Conservation (phyloP, 2,329 filamentous ascomycete species). For the Aspergillus aculeatinus region DNA sequence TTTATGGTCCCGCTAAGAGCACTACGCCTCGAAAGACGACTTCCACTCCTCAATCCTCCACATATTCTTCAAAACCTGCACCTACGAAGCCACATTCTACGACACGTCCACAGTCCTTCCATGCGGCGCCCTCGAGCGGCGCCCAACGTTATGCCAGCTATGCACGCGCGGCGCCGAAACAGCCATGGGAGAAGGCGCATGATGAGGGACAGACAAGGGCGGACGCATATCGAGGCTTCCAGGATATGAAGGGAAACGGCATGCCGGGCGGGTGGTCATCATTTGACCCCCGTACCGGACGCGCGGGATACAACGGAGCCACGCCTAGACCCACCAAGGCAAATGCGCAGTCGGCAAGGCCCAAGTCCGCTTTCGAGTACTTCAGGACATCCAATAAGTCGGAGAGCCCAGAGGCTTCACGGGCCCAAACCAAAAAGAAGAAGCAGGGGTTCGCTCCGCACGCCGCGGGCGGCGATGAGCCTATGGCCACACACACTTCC, state of each 20-base stretch:
- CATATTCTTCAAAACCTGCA: conserved; percentile 26
- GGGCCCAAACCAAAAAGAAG: conserved; percentile 48
- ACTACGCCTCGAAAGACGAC: conserved; percentile 31
- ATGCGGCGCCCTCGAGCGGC: conserved; percentile 36
- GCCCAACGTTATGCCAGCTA: conserved; percentile 44
- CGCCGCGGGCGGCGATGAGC: conserved; percentile 61
- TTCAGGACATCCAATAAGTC: conserved; percentile 34
- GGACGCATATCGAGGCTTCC: conserved; percentile 46
- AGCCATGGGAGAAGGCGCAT: conserved; percentile 38
- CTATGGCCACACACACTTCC: conserved; percentile 54
- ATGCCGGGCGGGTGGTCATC: conserved; percentile 36
- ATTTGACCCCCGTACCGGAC: conserved; percentile 42
- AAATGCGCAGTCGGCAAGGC: conserved; percentile 26
- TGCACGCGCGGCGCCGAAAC: conserved; percentile 39
- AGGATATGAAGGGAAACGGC: conserved; percentile 42
- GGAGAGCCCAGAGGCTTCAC: conserved; percentile 36
- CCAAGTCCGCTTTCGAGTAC: conserved; percentile 43
- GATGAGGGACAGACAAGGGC: conserved; percentile 44
- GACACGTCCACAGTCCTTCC: conserved; percentile 21
- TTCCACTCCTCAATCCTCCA: conserved; percentile 23
- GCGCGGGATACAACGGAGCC: conserved; percentile 21
- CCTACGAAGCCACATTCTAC: conserved; percentile 23
- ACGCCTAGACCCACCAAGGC: conserved; percentile 24
- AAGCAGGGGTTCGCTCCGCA: conserved; percentile 59
- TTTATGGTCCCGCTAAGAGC: conserved; percentile 32